Conservation (phyloP, 139 green algal genomes). For the Penium margaritaceum region DNA sequence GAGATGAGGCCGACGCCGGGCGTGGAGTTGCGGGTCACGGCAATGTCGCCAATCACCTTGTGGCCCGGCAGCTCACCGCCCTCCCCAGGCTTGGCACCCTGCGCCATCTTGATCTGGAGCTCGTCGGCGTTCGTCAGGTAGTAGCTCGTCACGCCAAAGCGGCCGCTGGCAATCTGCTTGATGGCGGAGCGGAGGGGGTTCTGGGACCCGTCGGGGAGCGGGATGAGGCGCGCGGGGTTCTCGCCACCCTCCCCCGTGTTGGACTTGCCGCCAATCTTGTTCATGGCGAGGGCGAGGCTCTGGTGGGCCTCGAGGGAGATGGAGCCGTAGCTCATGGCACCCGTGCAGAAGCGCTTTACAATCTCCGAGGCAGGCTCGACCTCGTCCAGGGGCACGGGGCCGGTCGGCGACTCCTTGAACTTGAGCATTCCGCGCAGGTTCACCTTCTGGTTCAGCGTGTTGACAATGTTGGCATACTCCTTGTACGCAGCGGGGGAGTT, state of each 20-base stretch:
- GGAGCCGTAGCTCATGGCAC: conserved; percentile 71
- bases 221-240: conserved; percentile 73
- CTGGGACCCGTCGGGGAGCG: conserved; percentile 63
- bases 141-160: conserved; percentile 84
- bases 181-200: conserved; percentile 82
- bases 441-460: conserved; percentile 72
- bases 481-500: conserved; percentile 54
- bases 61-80: conserved; percentile 83
- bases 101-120: conserved; percentile 90
- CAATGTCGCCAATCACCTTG: conserved; percentile 84
- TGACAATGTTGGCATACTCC: conserved; percentile 56
- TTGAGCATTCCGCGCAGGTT: conserved; percentile 80
- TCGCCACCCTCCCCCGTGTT: conserved; percentile 85
- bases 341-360: conserved; percentile 85
- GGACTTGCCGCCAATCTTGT: conserved; percentile 78
- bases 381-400: conserved; percentile 52
- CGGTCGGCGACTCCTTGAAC: conserved; percentile 57
- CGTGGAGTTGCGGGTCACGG: conserved; percentile 73
- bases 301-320: conserved; percentile 89
- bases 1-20: conserved; percentile 81
- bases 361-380: conserved; percentile 81
- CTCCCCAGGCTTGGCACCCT: conserved; percentile 76
- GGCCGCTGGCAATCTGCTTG: conserved; percentile 77
- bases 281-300: conserved; percentile 85
- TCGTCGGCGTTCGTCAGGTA: conserved; percentile 93